phyloP scores from a whole-genome alignment of 371 early-diverging fungal genomes.

The Nematocida parisii region DNA sequence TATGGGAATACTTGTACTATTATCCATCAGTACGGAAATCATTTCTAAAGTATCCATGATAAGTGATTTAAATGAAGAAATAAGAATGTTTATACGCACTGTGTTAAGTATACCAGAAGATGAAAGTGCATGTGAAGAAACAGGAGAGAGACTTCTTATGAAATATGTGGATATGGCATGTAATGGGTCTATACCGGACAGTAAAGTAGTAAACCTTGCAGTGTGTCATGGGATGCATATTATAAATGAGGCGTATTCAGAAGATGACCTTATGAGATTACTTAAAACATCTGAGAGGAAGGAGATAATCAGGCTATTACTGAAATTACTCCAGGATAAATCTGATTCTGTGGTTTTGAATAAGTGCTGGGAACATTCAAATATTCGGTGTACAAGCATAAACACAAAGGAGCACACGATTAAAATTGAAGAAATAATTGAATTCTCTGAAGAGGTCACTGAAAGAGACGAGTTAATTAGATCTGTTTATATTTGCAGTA shows the following conservation, averaged over 20 bases:
- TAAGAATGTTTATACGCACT: background rate
- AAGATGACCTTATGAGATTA: background rate
- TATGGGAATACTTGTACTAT: background rate
- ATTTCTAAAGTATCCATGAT: background rate
- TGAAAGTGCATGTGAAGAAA: no score
- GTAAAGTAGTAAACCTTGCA: background rate
- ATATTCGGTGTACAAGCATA: background rate
- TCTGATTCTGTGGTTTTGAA: background rate
- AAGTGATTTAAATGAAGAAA: background rate
- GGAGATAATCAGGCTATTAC: background rate
- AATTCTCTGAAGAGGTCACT: background rate
- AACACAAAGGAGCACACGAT: constrained; percentile 15
- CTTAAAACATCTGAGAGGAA: background rate
- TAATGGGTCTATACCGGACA: background rate
- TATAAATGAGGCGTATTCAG: background rate
- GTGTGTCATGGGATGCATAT: background rate
- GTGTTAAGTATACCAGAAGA: background rate
- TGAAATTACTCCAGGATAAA: background rate
- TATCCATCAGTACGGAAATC: background rate
- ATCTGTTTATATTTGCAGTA: constrained; percentile 13
- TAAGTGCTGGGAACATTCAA: constrained; percentile 11
- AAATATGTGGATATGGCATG: no score
- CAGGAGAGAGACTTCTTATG: no score
- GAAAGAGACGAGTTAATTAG: background rate
- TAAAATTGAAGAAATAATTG: constrained; percentile 5